Conservation (phyloP, 345 rosid species). For the Lenwebbia sp. region DNA sequence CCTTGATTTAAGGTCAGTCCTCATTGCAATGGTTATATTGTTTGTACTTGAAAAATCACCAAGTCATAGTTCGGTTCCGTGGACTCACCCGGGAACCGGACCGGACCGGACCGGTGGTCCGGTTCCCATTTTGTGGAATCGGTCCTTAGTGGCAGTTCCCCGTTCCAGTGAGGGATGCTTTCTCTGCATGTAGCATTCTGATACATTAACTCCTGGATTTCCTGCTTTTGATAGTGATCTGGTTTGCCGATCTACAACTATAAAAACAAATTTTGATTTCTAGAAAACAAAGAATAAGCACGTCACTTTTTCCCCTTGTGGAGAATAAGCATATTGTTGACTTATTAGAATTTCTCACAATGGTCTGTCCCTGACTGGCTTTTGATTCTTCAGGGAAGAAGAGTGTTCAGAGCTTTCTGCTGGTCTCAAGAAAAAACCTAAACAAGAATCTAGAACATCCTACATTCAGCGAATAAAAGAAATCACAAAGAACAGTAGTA, state of each 20-base stretch:
- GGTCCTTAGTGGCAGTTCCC: too few relatives aligned
- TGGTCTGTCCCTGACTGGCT: neutral
- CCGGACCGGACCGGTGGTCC: too few relatives aligned
- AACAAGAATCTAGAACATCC: constrained; percentile 45
- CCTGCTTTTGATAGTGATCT: neutral
- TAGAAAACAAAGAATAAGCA: neutral
- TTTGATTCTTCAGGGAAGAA: constrained; percentile 39
- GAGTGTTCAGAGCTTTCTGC: constrained; percentile 33
- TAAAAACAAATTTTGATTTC: neutral
- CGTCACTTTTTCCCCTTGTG: neutral
- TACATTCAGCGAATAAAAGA: constrained; percentile 58
- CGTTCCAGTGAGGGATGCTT: neutral
- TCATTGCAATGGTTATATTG: neutral
- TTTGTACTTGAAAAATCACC: too few relatives aligned
- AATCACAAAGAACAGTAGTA: constrained; percentile 74
- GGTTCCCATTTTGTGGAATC: too few relatives aligned
- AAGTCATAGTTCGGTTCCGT: too few relatives aligned
- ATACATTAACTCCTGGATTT: neutral
- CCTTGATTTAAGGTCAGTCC: neutral
- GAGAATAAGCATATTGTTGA: neutral
- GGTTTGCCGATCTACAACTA: neutral
- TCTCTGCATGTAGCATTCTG: neutral
- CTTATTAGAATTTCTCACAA: neutral
- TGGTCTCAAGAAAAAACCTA: constrained; percentile 39
- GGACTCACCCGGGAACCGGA: too few relatives aligned